Base-by-base conservation (phyloP, 371 early-diverging fungal species). In the Umbelopsis sp. region DNA sequence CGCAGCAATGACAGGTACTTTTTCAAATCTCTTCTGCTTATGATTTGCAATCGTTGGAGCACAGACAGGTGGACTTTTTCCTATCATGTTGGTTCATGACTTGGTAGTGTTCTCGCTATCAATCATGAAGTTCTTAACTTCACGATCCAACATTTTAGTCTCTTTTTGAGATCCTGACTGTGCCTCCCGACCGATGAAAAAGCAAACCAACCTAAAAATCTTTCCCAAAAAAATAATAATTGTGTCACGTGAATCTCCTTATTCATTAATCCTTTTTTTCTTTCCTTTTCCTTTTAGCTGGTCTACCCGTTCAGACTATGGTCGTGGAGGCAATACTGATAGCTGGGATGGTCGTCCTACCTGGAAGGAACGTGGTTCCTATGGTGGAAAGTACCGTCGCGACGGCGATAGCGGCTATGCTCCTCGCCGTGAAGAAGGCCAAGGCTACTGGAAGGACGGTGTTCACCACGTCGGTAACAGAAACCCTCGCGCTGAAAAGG, bases 401-500 rank as follows among this genome's bases (percentile, higher is more conserved):
- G 69, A 80, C 29, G 72, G 74, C 35, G 69, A 72, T 22, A 72
- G 74, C 44, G 77, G 74, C 12, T 78, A 75, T 67, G 75, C 72
- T 66, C 72, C 69, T 53, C 80, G 85, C 72, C 82, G 86, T 69
- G 86, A 83, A 63, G 83, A 86, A 41, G 72, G 78, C 66, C 80
- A 81, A 57, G 91, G 89, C 50, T 82, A 86, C 70, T 92, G 91
- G 91, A 87, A 85, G 68, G 87, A 89, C 51, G 92, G 89, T 57
- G 84, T 82, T 52, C 96, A 96, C 70, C 87, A 89, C 63, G 84
- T 86, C 65, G 92, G 87, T 20, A 78, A 82, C 67, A 85, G 88
- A 68, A 92, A 94, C 82, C 84, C 89, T 63, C 87, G 90, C 48
- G 68, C 91, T 35, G 98, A 97, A 77, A 70, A 76, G 38, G 91